Conservation (phyloP, 345 rosid species). For the Eucalyptus decipiens region DNA sequence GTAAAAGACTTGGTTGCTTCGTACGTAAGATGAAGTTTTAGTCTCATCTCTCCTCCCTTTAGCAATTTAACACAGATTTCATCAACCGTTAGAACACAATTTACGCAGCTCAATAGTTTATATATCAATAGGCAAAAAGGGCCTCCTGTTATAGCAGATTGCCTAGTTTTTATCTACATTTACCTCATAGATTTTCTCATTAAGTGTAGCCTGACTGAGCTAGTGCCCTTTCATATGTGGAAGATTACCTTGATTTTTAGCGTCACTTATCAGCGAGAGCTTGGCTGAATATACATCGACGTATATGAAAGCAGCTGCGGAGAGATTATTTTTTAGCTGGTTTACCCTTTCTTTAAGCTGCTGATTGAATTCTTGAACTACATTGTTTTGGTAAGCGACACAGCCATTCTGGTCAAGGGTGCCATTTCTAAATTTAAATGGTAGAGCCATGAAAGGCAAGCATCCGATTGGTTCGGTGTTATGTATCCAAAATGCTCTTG, state of each 20-base stretch:
- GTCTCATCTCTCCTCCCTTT: no score
- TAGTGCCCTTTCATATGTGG: neutral
- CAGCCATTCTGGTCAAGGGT: slow-evolving; percentile 21
- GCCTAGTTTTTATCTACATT: neutral
- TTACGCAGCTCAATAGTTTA: neutral
- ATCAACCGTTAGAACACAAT: neutral
- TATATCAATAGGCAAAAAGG: neutral
- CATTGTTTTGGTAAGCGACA: slow-evolving; percentile 14
- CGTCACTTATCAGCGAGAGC: slow-evolving; percentile 10
- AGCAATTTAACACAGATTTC: no score
- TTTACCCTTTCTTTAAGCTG: slow-evolving; percentile 15
- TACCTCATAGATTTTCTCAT: neutral
- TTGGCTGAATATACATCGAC: slow-evolving; percentile 30
- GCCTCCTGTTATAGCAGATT: neutral
- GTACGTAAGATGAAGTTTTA: no score
- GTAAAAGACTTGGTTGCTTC: no score
- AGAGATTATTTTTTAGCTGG: slow-evolving; percentile 5
- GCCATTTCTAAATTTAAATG: neutral
- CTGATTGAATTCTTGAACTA: slow-evolving; percentile 18
- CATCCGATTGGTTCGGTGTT: slow-evolving; percentile 49
- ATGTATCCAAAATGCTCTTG: slow-evolving; percentile 47
- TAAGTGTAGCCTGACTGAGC: neutral
- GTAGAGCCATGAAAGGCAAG: slow-evolving; percentile 25
- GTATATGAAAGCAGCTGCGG: slow-evolving; percentile 19
- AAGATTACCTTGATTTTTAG: neutral